These are phyloP conservation scores for Yamadazyma nakazawae DNA, from an alignment of 805 yeast species.

Conservation along the genomic window DNA sequence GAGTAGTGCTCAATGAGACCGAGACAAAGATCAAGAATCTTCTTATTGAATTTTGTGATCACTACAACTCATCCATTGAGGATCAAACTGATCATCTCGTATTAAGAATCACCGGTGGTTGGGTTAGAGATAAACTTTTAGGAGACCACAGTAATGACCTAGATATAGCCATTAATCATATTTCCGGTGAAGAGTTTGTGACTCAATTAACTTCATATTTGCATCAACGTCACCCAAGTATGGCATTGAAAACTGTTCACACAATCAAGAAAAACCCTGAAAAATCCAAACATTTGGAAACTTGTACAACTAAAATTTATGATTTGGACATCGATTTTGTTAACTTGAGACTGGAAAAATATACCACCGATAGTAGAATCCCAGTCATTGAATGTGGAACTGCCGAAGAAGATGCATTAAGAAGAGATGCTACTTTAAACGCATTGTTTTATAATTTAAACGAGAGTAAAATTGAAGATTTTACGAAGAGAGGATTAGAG, in stretches of 20 bases:
- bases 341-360: constrained; percentile 82
- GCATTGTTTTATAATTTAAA: constrained; percentile 85
- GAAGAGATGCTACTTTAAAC: constrained; percentile 94
- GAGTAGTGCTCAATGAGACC: constrained; percentile 35
- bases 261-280: constrained; percentile 91
- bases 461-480: constrained; percentile 72
- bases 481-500: constrained; percentile 68
- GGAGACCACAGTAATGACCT: constrained; percentile 81
- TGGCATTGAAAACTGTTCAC: constrained; percentile 42
- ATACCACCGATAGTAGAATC: constrained; percentile 80
- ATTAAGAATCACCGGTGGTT: constrained; percentile 90
- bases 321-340: constrained; percentile 92
- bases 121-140: constrained; percentile 94
- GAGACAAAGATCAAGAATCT: constrained; percentile 41
- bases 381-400: constrained; percentile 85
- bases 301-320: constrained; percentile 85
- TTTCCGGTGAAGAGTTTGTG: constrained; percentile 88
- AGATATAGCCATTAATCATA: constrained; percentile 83
- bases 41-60: constrained; percentile 39
- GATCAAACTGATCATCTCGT: constrained; percentile 32
- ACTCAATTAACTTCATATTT: constrained; percentile 53
- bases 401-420: constrained; percentile 82
- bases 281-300: constrained; percentile 92
- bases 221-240: constrained; percentile 22
- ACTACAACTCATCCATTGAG: constrained; percentile 26